Conservation (phyloP, 176 grass and related monocot species). For the Eragrostis curvula region DNA sequence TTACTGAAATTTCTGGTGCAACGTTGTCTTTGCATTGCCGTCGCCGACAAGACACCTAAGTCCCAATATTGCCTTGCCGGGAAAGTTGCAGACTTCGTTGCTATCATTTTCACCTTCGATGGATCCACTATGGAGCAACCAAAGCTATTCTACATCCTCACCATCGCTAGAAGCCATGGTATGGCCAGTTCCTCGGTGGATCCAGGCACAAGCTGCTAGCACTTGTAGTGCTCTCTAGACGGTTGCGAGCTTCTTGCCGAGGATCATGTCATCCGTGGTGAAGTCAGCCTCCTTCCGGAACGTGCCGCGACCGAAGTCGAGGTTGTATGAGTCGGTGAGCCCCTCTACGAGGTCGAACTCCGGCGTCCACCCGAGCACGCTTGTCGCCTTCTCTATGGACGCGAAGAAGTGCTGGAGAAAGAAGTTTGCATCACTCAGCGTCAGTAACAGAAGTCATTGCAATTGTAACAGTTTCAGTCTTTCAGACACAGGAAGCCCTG, state of each 20-base stretch:
- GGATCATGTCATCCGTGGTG: conserved; percentile 93
- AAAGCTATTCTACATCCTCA: too few relatives aligned
- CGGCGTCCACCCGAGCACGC: conserved; percentile 58
- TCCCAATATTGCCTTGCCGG: too few relatives aligned
- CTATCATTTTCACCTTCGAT: too few relatives aligned
- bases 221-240: conserved; percentile 4
- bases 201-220: too few relatives aligned
- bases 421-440: background rate
- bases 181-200: too few relatives aligned
- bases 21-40: too few relatives aligned
- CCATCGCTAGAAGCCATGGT: too few relatives aligned
- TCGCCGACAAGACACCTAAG: too few relatives aligned
- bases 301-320: conserved; percentile 85
- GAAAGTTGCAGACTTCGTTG: too few relatives aligned
- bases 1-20: too few relatives aligned
- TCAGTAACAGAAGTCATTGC: background rate
- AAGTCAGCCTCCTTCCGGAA: conserved; percentile 85
- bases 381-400: conserved; percentile 75
- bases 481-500: background rate
- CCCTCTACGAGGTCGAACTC: conserved; percentile 74
- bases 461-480: background rate
- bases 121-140: too few relatives aligned
- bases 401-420: conserved; percentile 85
- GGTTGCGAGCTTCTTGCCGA: conserved; percentile 71
- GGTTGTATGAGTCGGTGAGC: conserved; percentile 87